Base-by-base conservation (phyloP, 2,329 filamentous ascomycete species). In the Arthrobotrys entomopaga region DNA sequence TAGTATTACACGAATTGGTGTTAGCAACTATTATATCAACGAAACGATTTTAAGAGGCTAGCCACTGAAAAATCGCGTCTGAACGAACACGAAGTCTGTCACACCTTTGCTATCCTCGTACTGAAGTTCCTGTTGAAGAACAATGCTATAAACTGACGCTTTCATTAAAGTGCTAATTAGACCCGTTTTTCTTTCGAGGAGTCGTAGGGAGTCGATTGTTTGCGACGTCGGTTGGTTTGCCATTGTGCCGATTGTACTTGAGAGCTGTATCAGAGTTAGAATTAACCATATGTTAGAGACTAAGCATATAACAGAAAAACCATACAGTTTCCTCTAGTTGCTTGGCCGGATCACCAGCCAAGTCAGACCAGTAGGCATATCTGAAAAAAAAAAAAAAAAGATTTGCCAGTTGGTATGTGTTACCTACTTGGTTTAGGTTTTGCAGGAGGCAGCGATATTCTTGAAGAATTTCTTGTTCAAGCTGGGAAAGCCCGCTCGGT, bases 141-240 rank as follows among this genome's bases (percentile, higher is more conserved):
- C 93, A 84, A 99, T 99, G 81, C 91, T 96, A 84, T 99, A 99
- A 77, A 99, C 95, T 82, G 94, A 98, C 16, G 95, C 94, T 84
- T 99, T 99, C 80, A 99, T 86, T 80, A 98, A 83, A 76, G 95
- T 99, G 82, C 96, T 98, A 20, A 97, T 94, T 64, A 97, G 85
- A 78, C 92, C 93, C 49, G 94, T 97, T 85, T 98, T 97, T 78
- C 95, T 86, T 84, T 99, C 95, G 64, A 99, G 85, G 49, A 93
- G 89, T 63, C 95, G 86, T 78, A 99, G 85, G 7, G 91, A 90
- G 81, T 99, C 92, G 61, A 96, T 86, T 67, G 96, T 93, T 77
- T 91, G 92, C 5, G 90, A 90, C 20, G 92, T 90, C 0, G 93
- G 91, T 24, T 88, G 86, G 50, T 87, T 86, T 16, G 87, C 89